Conservation (phyloP, 306 rosid genomes). For the Prunus dulcis region DNA sequence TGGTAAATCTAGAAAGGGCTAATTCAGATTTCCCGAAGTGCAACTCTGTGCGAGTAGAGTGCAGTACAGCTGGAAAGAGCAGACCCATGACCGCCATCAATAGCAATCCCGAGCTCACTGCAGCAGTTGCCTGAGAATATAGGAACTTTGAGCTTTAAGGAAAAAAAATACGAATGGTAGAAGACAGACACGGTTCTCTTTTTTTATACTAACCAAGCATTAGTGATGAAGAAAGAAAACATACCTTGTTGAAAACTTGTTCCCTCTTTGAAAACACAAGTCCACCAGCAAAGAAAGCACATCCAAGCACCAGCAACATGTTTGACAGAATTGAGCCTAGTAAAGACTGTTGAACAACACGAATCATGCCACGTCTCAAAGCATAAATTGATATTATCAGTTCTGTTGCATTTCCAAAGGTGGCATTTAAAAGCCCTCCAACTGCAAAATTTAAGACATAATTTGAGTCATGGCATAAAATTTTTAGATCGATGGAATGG, state of each 20-base stretch:
- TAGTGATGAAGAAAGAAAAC: neutral
- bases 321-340: constrained; percentile 85
- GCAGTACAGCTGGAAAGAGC: constrained; percentile 62
- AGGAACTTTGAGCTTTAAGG: neutral
- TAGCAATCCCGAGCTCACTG: constrained; percentile 47
- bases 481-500: neutral
- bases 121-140: constrained; percentile 31
- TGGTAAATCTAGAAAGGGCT: constrained; percentile 69
- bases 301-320: constrained; percentile 85
- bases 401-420: constrained; percentile 93
- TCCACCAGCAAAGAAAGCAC: constrained; percentile 80
- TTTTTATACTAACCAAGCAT: neutral
- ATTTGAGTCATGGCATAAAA: neutral
- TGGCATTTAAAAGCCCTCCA: constrained; percentile 85
- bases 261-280: constrained; percentile 55
- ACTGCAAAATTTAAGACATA: constrained; percentile 38
- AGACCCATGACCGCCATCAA: constrained; percentile 64
- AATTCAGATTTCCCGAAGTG: constrained; percentile 54
- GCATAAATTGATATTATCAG: constrained; percentile 77
- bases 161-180: neutral
- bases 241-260: constrained; percentile 77
- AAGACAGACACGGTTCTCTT: neutral
- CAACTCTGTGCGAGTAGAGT: constrained; percentile 39
- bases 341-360: constrained; percentile 75
- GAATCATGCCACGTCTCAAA: constrained; percentile 56